These are phyloP conservation scores for Dothideomycetidae sp. DNA, from an alignment of 2,329 filamentous ascomycete genomes.

Conservation along the genomic window DNA sequence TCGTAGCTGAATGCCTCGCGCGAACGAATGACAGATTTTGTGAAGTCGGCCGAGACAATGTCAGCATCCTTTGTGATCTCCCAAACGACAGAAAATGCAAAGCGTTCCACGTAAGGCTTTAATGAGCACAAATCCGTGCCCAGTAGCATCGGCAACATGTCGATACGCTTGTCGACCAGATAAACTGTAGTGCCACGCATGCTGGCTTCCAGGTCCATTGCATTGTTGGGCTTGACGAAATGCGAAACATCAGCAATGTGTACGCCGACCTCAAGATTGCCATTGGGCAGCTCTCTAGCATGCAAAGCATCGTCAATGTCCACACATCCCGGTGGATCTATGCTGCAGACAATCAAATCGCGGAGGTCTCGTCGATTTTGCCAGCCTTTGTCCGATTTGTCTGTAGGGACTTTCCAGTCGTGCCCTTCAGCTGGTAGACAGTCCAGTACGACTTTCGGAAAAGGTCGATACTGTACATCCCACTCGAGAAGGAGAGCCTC, in stretches of 20 bases:
- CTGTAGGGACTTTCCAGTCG: conserved; percentile 80
- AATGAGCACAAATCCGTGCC: conserved; percentile 93
- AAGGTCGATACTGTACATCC: conserved; percentile 94
- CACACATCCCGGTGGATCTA: conserved; percentile 89
- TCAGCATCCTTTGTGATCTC: conserved; percentile 76
- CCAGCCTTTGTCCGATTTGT: conserved; percentile 72
- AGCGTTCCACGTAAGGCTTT: conserved; percentile 88
- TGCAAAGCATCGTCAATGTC: conserved; percentile 98
- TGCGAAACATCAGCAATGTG: conserved; percentile 99
- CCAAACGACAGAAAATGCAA: conserved; percentile 45
- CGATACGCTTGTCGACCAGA: conserved; percentile 95
- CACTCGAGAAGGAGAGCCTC: conserved; percentile 88
- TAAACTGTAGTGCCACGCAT: conserved; percentile 94
- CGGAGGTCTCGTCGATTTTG: conserved; percentile 70
- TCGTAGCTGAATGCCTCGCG: conserved; percentile 97
- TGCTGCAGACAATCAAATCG: conserved; percentile 83
- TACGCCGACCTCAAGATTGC: conserved; percentile 90
- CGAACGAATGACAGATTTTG: conserved; percentile 94
- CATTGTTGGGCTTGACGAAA: conserved; percentile 92
- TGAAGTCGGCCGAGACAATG: conserved; percentile 73
- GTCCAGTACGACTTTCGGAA: conserved; percentile 88
- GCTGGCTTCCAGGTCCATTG: conserved; percentile 93
- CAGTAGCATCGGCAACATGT: conserved; percentile 94
- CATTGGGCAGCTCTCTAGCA: conserved; percentile 69
- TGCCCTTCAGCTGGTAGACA: conserved; percentile 86